These are phyloP conservation scores for Wallacemonas collosoma DNA, from an alignment of 208 protist genomes.

Conservation along the genomic window DNA sequence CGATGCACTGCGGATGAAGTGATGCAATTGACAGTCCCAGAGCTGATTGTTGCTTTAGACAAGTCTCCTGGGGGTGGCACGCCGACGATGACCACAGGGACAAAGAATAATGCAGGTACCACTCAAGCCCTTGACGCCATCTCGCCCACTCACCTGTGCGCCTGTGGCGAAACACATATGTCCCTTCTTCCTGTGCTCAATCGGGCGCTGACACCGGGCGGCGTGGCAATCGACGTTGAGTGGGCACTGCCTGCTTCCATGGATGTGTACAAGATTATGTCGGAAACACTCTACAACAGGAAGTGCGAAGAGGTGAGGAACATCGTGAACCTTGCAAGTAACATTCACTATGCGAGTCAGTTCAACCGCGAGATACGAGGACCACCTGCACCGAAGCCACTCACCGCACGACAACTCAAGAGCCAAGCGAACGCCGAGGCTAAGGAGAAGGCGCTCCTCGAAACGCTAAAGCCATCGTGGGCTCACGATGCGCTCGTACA, in stretches of 20 bases:
- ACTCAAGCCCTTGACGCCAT: too few species aligned
- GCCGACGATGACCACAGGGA: neutral
- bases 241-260: neutral
- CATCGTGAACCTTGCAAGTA: too few species aligned
- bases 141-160: slow-evolving; percentile 12
- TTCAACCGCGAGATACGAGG: too few species aligned
- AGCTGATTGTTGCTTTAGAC: slow-evolving; percentile 16
- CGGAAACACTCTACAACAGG: too few species aligned
- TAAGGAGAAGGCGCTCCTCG: neutral
- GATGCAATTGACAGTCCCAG: neutral
- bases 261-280: too few species aligned
- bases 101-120: too few species aligned
- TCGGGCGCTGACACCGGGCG: neutral
- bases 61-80: slow-evolving; percentile 14
- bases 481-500: neutral
- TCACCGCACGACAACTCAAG: too few species aligned
- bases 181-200: slow-evolving; percentile 16
- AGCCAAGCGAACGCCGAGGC: too few species aligned
- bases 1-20: slow-evolving; percentile 17
- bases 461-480: neutral
- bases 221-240: neutral
- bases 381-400: too few species aligned
- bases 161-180: slow-evolving; percentile 26
- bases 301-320: too few species aligned
- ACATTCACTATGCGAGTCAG: too few species aligned